A percentile compares a stretch with the other conserved stretches of the same genome.
phyloP scores from a whole-genome alignment of 441 rosid genomes.

The Gossypium gossypioides region DNA sequence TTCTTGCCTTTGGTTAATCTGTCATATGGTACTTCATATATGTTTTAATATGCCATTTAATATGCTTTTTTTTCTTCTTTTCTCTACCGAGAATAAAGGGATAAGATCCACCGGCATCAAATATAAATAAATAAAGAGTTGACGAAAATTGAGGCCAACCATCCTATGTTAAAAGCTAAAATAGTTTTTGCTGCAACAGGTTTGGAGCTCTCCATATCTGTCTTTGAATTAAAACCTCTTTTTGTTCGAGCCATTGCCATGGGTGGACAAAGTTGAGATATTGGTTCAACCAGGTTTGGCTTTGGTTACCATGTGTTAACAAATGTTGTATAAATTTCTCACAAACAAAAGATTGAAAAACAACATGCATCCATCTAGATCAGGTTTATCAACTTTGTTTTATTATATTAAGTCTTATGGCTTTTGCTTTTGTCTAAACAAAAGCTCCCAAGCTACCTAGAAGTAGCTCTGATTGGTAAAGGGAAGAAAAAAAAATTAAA shows the following conservation, averaged over 20 bases:
- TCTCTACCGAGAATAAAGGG: conserved; percentile 10
- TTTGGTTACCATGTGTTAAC: background rate
- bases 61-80: too few species aligned
- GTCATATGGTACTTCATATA: background rate
- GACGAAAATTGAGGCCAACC: background rate
- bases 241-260: background rate
- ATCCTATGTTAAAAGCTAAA: background rate
- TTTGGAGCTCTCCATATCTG: background rate
- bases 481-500: background rate
- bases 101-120: background rate
- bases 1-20: background rate
- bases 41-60: background rate
- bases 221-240: too few species aligned
- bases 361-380: conserved; percentile 19
- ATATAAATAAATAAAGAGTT: conserved; percentile 1
- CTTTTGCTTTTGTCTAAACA: background rate
- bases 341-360: background rate
- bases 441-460: conserved; percentile 3
- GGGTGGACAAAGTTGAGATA: background rate
- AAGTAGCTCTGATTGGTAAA: background rate
- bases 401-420: background rate
- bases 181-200: background rate
- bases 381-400: background rate
- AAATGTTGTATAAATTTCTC: background rate
- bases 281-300: background rate